Evolutionary conservation across 495 filamentous ascomycete species (phyloP), one percentile per base, ranked within the genome.

Genomic region (Aspergillus diversus): DNA sequence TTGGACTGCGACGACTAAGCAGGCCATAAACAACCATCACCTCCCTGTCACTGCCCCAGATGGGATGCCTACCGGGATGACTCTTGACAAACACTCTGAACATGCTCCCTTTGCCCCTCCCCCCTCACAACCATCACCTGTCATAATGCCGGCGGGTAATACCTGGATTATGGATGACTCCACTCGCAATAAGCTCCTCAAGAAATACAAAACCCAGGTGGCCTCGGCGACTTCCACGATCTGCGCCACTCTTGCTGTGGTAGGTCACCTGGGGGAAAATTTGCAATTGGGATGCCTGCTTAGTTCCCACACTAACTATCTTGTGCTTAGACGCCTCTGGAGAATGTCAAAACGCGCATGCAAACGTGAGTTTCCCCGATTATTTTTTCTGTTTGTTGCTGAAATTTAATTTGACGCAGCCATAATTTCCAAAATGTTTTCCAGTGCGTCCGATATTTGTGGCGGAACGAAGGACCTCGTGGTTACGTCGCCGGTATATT

Each of bases 311-410:
- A 35, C 51, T 62, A 51, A 61, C 51, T 57, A 21, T 48, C 21
- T 27, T 27, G 27, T 16, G 47, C 15, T 47, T 52, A 82, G 80
- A 81, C 78, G 39, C 80, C 80, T 46, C 55, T 82, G 52, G 80
- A 82, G 58, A 82, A 82, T 65, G 65, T 82, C 43, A 82, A 82
- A 66, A 82, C 80, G 35, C 80, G 80, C 11, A 82, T 82, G 80
- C 80, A 82, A 66, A 80, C 80, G 80, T 82, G 61, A 67, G 78
- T 71, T 2, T 46, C 21, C 11, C 5, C 21, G 33, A 13, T 7
- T 16, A 42, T n/a, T 42, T 11, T 1, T 31, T 7, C 27, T 35
- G 12, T 15, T 34, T 12, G 7, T 5, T 32, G 46, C 43, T 12
- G 43, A 59, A 15, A 27, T 58, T 69, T 53, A 68, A 47, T 47